Conservation (phyloP, 139 green algal genomes). For the Astrephomene gubernaculifera region DNA sequence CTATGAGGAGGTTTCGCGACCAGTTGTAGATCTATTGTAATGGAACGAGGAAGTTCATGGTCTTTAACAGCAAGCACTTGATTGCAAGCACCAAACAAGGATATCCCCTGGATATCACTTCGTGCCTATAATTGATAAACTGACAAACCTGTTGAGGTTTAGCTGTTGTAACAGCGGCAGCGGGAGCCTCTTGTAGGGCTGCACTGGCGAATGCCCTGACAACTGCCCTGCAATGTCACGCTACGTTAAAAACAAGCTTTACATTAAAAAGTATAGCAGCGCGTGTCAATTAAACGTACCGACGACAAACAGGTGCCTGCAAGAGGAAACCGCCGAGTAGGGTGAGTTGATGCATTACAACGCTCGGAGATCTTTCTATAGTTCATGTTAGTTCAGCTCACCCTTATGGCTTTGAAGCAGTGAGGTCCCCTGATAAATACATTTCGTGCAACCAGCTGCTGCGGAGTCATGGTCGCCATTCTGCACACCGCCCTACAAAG, state of each 20-base stretch:
- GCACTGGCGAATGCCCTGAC: conserved; percentile 6
- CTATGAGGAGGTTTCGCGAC: too few species aligned
- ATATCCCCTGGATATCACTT: too few species aligned
- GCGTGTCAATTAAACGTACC: background rate
- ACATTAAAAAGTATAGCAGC: background rate
- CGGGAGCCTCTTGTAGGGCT: conserved; percentile 21
- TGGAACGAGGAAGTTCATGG: too few species aligned
- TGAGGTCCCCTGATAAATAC: background rate
- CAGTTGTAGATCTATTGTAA: too few species aligned
- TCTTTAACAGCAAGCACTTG: too few species aligned
- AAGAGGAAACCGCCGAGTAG: too few species aligned
- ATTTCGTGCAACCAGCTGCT: background rate
- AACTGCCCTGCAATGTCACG: background rate
- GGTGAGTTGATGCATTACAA: too few species aligned
- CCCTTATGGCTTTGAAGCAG: conserved; percentile 27
- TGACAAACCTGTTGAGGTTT: background rate
- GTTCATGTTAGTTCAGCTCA: background rate
- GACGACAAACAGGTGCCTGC: conserved; percentile 9
- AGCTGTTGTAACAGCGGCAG: background rate
- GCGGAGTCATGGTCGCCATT: background rate
- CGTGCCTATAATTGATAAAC: background rate
- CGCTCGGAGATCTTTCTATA: background rate
- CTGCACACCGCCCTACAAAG: too few species aligned
- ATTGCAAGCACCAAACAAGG: too few species aligned
- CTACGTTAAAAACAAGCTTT: background rate